Percentiles rank a stretch among this genome's conserved stretches.
Conservation (phyloP, 2,329 filamentous ascomycete genomes). For the Exophiala xenobiotica region DNA sequence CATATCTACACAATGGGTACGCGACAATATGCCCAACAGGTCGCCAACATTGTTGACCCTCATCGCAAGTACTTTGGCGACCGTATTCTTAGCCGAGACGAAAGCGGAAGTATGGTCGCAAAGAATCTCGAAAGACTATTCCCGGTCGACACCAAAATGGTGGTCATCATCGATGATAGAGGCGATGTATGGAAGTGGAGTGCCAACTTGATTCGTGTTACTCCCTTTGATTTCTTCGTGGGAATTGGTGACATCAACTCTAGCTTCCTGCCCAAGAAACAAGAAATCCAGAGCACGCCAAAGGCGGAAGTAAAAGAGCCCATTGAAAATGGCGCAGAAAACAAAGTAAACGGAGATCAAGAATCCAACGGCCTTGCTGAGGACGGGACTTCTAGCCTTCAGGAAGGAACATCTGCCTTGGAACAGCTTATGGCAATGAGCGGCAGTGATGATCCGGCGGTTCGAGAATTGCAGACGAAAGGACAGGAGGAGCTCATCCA, state of each 20-base stretch:
- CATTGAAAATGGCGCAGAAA: slow-evolving; percentile 27
- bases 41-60: slow-evolving; percentile 90
- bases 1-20: slow-evolving; percentile 99
- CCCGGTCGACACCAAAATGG: slow-evolving; percentile 97
- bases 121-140: slow-evolving; percentile 91
- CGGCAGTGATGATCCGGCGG: slow-evolving; percentile 64
- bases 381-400: slow-evolving; percentile 24
- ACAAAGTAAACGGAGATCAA: slow-evolving; percentile 5
- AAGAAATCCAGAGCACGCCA: slow-evolving; percentile 52
- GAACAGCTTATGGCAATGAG: slow-evolving; percentile 77
- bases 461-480: slow-evolving; percentile 72
- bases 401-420: slow-evolving; percentile 48
- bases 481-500: slow-evolving; percentile 86
- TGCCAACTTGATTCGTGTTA: slow-evolving; percentile 89
- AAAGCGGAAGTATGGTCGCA: slow-evolving; percentile 87
- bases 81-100: slow-evolving; percentile 91
- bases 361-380: slow-evolving; percentile 21
- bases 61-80: slow-evolving; percentile 87
- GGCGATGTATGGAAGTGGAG: slow-evolving; percentile 96
- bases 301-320: slow-evolving; percentile 32
- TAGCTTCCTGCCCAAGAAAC: slow-evolving; percentile 84
- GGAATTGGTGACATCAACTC: slow-evolving; percentile 99
- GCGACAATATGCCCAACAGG: slow-evolving; percentile 87
- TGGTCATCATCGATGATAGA: slow-evolving; percentile 96
- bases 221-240: slow-evolving; percentile 95